Evolutionary conservation across 306 rosid genomes (phyloP), one percentile per base, ranked within the genome.

Genomic region (Gastrolobium bilobum): DNA sequence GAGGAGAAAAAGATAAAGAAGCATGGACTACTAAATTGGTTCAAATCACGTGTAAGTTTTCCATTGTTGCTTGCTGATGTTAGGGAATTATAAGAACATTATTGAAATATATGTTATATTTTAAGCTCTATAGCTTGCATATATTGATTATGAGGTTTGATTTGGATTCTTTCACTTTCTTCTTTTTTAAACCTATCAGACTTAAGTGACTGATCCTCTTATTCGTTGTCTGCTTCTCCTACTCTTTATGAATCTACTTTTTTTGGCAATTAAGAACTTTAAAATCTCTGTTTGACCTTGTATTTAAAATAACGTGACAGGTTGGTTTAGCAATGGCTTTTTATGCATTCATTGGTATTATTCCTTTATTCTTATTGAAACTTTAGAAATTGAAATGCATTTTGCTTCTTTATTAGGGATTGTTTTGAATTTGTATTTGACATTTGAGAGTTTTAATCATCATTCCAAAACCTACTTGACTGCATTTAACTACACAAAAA

Each of bases 11-110:
- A 93, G 85, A 73, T 87, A 51, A 86, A 90, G 92, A 95, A 91
- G 85, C 97, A 95, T 78, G 99, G 99, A 73, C 87, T 95, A 31
- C 85, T 95, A 71, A 92, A 93, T 86, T 95, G 99, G 99, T 84
- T 95, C 85, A 95, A 95, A 86, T 66, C 56, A 79, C 96, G 98
- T 87, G 99, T 95, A 90, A 63, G 94, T 87, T 66, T 44, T 66
- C 39, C 47, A 31, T 73, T 71, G 70, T 53, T 70, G 42, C 53
- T 54, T 76, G 44, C 34, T 43, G 70, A 26, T 69, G 76, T 8
- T 43, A n/a, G 40, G 77, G 44, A 58, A 31, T 66, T 73, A 46
- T 30, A 39, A 37, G 51, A 50, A 53, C 56, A 39, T 63, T 39
- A 63, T 80, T 51, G 57, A 46, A 71, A 69, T 37, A 11, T n/a